Conservation (phyloP, 306 rosid genomes). For the Amphicarpaea edgeworthii region DNA sequence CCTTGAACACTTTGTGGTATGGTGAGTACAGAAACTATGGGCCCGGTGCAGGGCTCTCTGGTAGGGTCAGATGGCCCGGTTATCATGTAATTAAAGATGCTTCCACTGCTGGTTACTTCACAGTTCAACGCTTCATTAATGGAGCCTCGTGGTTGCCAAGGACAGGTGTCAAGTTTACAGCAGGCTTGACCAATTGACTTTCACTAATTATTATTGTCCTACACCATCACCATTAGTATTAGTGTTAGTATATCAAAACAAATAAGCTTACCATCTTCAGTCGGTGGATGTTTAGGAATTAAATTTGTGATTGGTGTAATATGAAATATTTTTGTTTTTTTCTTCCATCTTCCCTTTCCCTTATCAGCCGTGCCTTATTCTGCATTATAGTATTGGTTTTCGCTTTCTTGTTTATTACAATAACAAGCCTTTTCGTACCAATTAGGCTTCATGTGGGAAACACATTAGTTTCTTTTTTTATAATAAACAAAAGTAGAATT, state of each 20-base stretch:
- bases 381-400: no score
- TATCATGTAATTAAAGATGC: slow-evolving; percentile 66
- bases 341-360: no score
- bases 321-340: no score
- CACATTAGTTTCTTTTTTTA: background rate
- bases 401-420: no score
- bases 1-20: slow-evolving; percentile 79
- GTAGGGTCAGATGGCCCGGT: slow-evolving; percentile 79
- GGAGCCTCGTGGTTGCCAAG: slow-evolving; percentile 73
- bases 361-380: no score
- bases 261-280: no score
- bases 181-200: slow-evolving; percentile 46
- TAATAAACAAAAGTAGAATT: background rate
- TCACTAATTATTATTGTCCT: no score
- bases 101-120: slow-evolving; percentile 57
- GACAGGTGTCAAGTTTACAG: slow-evolving; percentile 69
- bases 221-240: no score
- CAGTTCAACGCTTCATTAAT: slow-evolving; percentile 60
- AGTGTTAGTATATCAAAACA: no score
- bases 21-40: slow-evolving; percentile 82
- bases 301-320: no score
- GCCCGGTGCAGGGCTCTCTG: slow-evolving; percentile 57
- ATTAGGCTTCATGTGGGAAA: background rate
- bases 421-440: background rate
- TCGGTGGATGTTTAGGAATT: no score